Percentiles rank a stretch among this genome's conserved stretches.
Conservation (phyloP, 2,329 filamentous ascomycete species). For the Microdochium trichocladiopsis region DNA sequence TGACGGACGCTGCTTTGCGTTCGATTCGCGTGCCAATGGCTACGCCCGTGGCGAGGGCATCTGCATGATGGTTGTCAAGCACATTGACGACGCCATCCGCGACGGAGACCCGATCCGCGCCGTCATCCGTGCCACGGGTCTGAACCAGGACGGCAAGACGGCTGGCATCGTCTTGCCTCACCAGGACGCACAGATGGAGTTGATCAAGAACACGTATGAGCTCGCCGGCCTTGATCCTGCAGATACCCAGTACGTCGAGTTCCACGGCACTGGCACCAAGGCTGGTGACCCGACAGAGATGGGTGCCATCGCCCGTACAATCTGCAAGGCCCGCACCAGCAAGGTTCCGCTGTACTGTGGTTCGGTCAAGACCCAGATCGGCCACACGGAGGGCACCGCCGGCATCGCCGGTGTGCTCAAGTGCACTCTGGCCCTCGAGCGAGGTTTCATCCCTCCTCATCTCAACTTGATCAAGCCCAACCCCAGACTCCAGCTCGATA, state of each 20-base stretch:
- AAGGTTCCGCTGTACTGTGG: background rate
- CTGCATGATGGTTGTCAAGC: slow-evolving; percentile 41
- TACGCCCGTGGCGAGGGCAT: slow-evolving; percentile 40
- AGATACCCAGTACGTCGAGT: slow-evolving; percentile 15
- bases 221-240: slow-evolving; percentile 3
- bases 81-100: slow-evolving; percentile 32
- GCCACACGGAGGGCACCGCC: background rate
- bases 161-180: slow-evolving; percentile 12
- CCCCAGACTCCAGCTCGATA: slow-evolving; percentile 3
- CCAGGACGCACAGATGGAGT: slow-evolving; percentile 12
- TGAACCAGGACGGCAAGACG: slow-evolving; percentile 13
- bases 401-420: slow-evolving; percentile 5
- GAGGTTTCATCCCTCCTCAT: slow-evolving; percentile 16
- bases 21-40: slow-evolving; percentile 8
- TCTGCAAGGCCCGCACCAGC: slow-evolving; percentile 2
- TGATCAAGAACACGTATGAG: slow-evolving; percentile 19
- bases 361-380: background rate
- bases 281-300: slow-evolving; percentile 24
- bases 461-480: slow-evolving; percentile 12
- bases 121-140: slow-evolving; percentile 16
- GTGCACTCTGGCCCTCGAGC: slow-evolving; percentile 11
- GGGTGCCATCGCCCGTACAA: slow-evolving; percentile 17
- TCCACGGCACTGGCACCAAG: slow-evolving; percentile 10
- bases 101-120: slow-evolving; percentile 25
- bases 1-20: slow-evolving; percentile 10